Base-by-base conservation (phyloP, 1,284 basidiomycete species). In the Fomitiporia mediterranea region DNA sequence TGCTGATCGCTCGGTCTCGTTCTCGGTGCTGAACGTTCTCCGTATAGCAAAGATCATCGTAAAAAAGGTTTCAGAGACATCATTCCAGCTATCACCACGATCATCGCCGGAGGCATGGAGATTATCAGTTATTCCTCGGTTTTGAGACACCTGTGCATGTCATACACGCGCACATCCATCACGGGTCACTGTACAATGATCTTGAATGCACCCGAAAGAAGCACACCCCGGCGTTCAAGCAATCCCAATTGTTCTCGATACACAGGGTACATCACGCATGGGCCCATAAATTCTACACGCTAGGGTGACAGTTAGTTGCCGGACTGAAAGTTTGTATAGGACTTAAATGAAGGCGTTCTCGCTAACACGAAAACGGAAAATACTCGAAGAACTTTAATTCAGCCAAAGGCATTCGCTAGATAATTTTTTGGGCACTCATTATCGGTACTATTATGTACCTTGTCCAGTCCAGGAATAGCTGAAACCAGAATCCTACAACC, bases 191-290 rank as follows among this genome's bases (percentile, higher is more conserved):
- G 27, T 34, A 35, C 30, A 32, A 34, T 32, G 34, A 37, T 37
- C 17, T 21, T 34, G 2, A 35, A 8, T 21, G 47, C n/a, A 30
- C 25, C 44, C 32, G 47, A 38, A 21, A 35, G 17, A 49, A 15
- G 32, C 32, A 9, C 30, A 15, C 27, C 23, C 30, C 47, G 47
- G 47, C 35, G 9, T 49, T 35, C 32, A 49, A 13, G 9, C n/a
- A 13, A 35, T 35, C 27, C 27, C 47, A 35, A 38, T 49, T 49
- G 47, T 49, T 49, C 47, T 49, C 30, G n/a, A 49, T 9, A 30
- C 15, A 19, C 47, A 21, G 30, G 30, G 15, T 35, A 28, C 27
- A 9, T 35, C 47, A 28, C 28, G 44, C 28, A 8, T 46, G 44
- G 44, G 27, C 44, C 44, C 17, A 28, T 11, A 46, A 15, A 30